Evolutionary conservation across 805 yeast genomes (phyloP), one percentile per base, ranked within the genome.

Genomic region (Candida tammaniensis): DNA sequence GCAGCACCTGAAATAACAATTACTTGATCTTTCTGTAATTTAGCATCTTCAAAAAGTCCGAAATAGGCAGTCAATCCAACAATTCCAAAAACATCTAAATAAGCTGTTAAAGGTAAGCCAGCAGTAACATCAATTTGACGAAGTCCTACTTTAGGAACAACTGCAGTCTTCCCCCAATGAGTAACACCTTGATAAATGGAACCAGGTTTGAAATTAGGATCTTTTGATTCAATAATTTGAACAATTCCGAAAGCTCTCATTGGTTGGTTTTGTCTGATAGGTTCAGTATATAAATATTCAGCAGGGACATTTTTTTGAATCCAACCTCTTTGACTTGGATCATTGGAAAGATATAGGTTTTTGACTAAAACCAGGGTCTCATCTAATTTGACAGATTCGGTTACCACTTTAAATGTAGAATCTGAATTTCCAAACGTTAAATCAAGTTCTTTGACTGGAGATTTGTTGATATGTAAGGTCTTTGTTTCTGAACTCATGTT

Each of bases 251-350:
- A 30, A 6, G 55, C 36, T 24, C 47, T 41, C 43, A 57, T 44
- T 3, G 42, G 38, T 6, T 51, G 54, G 23, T 54, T 57, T 30
- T 48, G 44, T 26, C 39, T 27, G 10, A 57, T 31, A 4, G 59
- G 59, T 4, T 44, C 44, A 15, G 38, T 38, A 40, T 56, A 55
- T 32, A 48, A 41, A 35, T 55, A 46, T 16, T 38, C 47, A 6
- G 50, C 39, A 25, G 44, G 40, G 19, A 49, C 44, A 20, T 52
- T 54, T 31, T 58, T 58, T 28, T 55, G 54, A 29, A 62, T 61
- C 64, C 64, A 59, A n/a, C 46, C 47, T 48, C 67, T 52, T 42
- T 59, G 65, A 11, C 57, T 44, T 14, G 68, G 64, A 41, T 62
- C 68, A 43, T 62, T 61, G 33, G 66, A 60, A 27, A 61, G 43